Conservation (phyloP, 768 basidiomycete genomes). For the Kwoniella botswanensis region DNA sequence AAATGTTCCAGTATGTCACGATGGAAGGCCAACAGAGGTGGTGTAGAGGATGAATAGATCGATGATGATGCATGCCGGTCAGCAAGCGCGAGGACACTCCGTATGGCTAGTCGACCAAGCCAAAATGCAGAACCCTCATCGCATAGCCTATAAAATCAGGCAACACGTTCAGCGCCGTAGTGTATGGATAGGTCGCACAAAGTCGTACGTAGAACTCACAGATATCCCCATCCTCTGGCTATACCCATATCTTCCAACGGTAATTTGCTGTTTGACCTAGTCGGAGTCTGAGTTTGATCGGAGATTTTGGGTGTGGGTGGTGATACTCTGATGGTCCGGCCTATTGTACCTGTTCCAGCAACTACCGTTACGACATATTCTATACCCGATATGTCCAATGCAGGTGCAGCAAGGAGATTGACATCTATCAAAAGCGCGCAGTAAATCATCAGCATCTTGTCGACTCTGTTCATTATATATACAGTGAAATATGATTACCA, state of each 20-base stretch:
- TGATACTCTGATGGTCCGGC: conserved; percentile 39
- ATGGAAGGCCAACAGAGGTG: conserved; percentile 35
- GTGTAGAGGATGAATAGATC: conserved; percentile 28
- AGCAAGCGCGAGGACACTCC: conserved; percentile 33
- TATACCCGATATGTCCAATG: conserved; percentile 26
- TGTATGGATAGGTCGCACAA: background rate
- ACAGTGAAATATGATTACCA: no score
- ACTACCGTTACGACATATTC: conserved; percentile 49
- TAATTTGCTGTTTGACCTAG: conserved; percentile 1
- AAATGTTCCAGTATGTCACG: conserved; percentile 44
- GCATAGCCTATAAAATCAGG: conserved; percentile 40
- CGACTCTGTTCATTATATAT: no score
- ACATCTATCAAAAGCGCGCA: conserved; percentile 40
- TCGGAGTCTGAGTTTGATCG: background rate
- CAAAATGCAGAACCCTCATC: conserved; percentile 57
- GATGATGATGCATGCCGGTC: conserved; percentile 36
- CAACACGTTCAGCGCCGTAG: background rate
- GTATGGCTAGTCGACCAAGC: conserved; percentile 49
- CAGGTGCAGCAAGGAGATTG: conserved; percentile 53
- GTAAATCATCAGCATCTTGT: background rate
- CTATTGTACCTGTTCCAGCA: conserved; percentile 54
- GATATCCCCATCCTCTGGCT: conserved; percentile 51
- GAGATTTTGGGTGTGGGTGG: background rate
- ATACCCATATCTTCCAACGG: conserved; percentile 44
- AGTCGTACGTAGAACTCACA: conserved; percentile 36